A percentile compares a stretch with the other conserved stretches of the same genome.
phyloP scores from a whole-genome alignment of 1,284 basidiomycete genomes.

The Ustilago sp. region DNA sequence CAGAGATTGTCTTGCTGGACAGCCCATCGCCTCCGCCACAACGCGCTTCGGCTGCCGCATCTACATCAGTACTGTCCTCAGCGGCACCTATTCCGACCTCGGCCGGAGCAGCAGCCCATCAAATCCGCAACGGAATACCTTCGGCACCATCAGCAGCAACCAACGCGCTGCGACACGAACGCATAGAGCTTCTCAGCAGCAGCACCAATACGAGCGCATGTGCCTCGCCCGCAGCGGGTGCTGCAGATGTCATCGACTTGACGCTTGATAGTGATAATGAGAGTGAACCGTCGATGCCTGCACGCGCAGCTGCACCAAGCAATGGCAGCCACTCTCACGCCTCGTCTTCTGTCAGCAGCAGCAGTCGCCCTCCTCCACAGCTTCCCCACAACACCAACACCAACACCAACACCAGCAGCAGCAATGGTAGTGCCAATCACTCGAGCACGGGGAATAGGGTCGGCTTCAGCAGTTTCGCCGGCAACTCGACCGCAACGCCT shows the following conservation, averaged over 20 bases:
- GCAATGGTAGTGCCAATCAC: slow-evolving; percentile 6
- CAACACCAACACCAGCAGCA: slow-evolving; percentile 1
- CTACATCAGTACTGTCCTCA: slow-evolving; percentile 2
- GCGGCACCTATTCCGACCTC: not conserved
- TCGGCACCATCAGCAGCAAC: slow-evolving; percentile 7
- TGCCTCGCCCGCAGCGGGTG: slow-evolving; percentile 19
- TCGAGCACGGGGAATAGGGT: not conserved
- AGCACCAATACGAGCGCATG: slow-evolving; percentile 28
- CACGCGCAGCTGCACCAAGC: slow-evolving; percentile 17
- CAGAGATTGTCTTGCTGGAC: slow-evolving; percentile 43
- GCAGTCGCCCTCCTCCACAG: not conserved
- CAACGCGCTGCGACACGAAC: slow-evolving; percentile 19
- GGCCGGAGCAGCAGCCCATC: not conserved
- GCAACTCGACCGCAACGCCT: slow-evolving; percentile 16
- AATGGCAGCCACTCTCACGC: slow-evolving; percentile 12
- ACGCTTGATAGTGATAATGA: slow-evolving; percentile 54
- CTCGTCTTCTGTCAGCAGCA: not conserved
- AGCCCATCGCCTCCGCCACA: slow-evolving; percentile 36
- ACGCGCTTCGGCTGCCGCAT: not conserved
- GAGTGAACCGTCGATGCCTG: slow-evolving; percentile 27
- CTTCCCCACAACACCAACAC: not conserved
- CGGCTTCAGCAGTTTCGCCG: slow-evolving; percentile 17
- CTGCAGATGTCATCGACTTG: slow-evolving; percentile 45
- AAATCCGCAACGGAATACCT: slow-evolving; percentile 10
- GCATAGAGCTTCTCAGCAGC: slow-evolving; percentile 35